Base-by-base conservation (phyloP, 495 filamentous ascomycete species). In the Penicillium odoratum region DNA sequence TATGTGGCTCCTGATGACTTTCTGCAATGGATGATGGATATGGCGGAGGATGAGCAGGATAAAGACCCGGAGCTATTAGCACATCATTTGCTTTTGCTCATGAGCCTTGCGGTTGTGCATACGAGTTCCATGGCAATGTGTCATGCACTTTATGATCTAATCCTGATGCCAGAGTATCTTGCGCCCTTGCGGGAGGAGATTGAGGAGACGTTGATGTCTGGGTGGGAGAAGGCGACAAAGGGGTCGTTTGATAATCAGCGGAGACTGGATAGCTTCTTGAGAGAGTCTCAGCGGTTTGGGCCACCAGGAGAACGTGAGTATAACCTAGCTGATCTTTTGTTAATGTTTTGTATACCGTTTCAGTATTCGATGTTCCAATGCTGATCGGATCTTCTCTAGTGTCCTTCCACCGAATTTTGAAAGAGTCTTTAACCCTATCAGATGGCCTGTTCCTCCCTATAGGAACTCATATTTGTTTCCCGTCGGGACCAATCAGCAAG, bases 11-110 rank as follows among this genome's bases (percentile, higher is more conserved):
- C 69, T 0, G 68, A 74, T 34, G 73, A 76, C 48, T 71, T 76
- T 38, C 46, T 76, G 48, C 74, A 76, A 52, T 74, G 74, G 74
- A 71, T 73, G 63, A 69, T 76, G 63, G 74, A 74, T 15, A 38
- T 61, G 34, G 65, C 67, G 5, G 54, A 69, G 5, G 64, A 65
- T 10, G 52, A 66, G 6, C 56, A 64, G 25, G 63, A 69, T 26
- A 33, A 53, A 3, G 52, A 71, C 5, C 61, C 74, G 4, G 61
- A 61, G 11, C 48, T 61, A 13, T 53, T 74, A 28, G 68, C 70
- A 0, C 68, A 71, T 49, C 65, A 65, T 30, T 53, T 74, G 44
- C 44, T 74, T 38, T 51, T 65, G 13, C 43, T 72, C 16, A 66
- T 68, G 28, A 69, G 64, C 36, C 46, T 76, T 48, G 69, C 66